Conservation (phyloP, 1,139 yeast genomes). For the Yamadazyma oceani region DNA sequence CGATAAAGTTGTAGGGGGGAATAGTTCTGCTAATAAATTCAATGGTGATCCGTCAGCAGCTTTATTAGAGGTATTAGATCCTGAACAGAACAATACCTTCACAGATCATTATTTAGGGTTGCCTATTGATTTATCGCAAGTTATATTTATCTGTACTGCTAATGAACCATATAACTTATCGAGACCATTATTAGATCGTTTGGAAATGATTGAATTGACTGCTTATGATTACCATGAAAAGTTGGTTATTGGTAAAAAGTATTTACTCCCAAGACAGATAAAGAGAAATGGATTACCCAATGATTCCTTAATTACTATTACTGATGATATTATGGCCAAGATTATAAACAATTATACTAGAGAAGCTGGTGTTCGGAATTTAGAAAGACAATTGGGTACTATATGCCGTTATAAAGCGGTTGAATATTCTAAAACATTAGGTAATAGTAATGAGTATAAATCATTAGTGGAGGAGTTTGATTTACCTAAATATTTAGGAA, state of each 20-base stretch:
- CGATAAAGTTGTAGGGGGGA: slow-evolving; percentile 75
- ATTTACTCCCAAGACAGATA: slow-evolving; percentile 78
- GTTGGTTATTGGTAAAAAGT: slow-evolving; percentile 66
- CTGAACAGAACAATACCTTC: slow-evolving; percentile 81
- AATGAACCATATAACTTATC: slow-evolving; percentile 75
- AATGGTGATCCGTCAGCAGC: slow-evolving; percentile 96
- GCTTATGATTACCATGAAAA: slow-evolving; percentile 86
- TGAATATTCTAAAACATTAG: slow-evolving; percentile 54
- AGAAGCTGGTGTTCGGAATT: slow-evolving; percentile 84
- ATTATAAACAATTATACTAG: slow-evolving; percentile 73
- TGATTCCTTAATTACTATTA: slow-evolving; percentile 36
- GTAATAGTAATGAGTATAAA: slow-evolving; percentile 24
- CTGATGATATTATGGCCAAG: slow-evolving; percentile 54
- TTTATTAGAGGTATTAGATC: slow-evolving; percentile 82
- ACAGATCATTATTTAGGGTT: slow-evolving; percentile 86
- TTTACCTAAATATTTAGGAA: slow-evolving; percentile 52
- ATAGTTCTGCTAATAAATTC: slow-evolving; percentile 44
- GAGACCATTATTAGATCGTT: slow-evolving; percentile 79
- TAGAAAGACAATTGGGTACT: slow-evolving; percentile 71
- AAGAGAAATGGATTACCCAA: slow-evolving; percentile 65
- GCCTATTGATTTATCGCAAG: slow-evolving; percentile 83
- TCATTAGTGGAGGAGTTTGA: slow-evolving; percentile 43
- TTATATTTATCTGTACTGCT: slow-evolving; percentile 88
- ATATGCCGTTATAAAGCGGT: slow-evolving; percentile 83
- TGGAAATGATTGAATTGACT: slow-evolving; percentile 77